Evolutionary conservation across 352 stramenopile genomes (phyloP).

Genomic region (Globisporangium paddicum): DNA sequence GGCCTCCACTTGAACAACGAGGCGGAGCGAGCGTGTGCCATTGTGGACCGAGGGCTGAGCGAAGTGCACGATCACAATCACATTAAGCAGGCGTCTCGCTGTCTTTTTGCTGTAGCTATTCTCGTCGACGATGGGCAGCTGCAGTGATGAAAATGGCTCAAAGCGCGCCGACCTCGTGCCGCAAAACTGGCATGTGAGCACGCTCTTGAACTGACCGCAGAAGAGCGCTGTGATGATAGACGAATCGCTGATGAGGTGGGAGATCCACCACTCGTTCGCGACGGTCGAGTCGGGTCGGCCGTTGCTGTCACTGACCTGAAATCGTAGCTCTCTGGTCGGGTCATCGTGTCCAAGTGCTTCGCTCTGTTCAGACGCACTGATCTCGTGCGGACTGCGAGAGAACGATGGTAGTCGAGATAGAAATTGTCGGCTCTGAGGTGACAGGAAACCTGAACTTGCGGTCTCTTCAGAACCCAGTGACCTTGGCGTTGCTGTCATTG

Average conservation of each 20-base stretch:
- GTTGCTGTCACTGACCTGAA: conserved; percentile 86
- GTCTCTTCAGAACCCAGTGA: neutral
- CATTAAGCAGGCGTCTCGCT: conserved; percentile 13
- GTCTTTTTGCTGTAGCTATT: neutral
- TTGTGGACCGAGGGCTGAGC: conserved; percentile 11
- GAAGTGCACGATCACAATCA: conserved; percentile 37
- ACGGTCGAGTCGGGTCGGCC: conserved; percentile 91
- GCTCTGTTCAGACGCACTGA: neutral
- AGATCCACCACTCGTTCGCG: conserved; percentile 96
- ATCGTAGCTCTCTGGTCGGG: neutral
- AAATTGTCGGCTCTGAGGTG: conserved; percentile 24
- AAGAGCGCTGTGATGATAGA: conserved; percentile 96
- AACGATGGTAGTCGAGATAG: conserved; percentile 20
- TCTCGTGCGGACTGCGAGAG: neutral
- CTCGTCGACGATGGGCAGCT: conserved; percentile 35
- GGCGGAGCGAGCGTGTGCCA: conserved; percentile 10
- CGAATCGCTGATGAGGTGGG: conserved; percentile 92
- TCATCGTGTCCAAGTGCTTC: neutral
- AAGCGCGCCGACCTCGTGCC: conserved; percentile 78
- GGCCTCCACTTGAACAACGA: conserved; percentile 15
- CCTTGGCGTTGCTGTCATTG: conserved; percentile 23
- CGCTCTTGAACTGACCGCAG: conserved; percentile 95
- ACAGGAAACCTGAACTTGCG: conserved; percentile 43
- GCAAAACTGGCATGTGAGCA: conserved; percentile 88
- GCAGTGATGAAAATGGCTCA: conserved; percentile 84